A percentile compares a stretch with the other conserved stretches of the same genome.
Conservation (phyloP, 2,329 filamentous ascomycete genomes). For the Stemphylium vesicarium region DNA sequence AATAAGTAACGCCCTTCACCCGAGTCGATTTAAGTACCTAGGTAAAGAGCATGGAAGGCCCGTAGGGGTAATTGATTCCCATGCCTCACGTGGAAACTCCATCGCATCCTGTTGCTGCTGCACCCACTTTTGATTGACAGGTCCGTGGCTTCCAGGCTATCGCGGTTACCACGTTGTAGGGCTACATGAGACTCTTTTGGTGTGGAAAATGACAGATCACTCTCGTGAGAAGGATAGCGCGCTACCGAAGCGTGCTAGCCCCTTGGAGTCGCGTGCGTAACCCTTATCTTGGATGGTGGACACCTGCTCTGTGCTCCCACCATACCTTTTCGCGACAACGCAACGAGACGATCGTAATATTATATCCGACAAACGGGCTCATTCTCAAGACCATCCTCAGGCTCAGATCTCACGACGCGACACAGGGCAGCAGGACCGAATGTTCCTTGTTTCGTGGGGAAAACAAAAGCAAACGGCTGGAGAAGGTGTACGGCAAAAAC, state of each 20-base stretch:
- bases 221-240: background rate
- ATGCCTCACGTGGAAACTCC: background rate
- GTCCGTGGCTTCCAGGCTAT: background rate
- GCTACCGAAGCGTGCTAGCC: background rate
- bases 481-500: background rate
- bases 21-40: too few relatives aligned
- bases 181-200: constrained; percentile 1
- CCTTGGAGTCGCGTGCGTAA: background rate
- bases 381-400: background rate
- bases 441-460: background rate
- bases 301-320: background rate
- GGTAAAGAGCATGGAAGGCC: background rate
- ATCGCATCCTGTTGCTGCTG: background rate
- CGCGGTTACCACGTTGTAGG: background rate
- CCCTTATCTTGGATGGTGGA: background rate
- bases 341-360: constrained; percentile 5
- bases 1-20: too few relatives aligned
- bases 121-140: constrained; percentile 2
- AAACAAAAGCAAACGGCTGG: background rate
- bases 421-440: background rate
- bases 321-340: background rate
- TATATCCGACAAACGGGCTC: background rate
- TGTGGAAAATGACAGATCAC: background rate
- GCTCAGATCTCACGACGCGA: background rate
- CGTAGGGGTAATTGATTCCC: background rate